Evolutionary conservation across 2,329 filamentous ascomycete species (phyloP).

Genomic region (Trichoderma aggressivum): DNA sequence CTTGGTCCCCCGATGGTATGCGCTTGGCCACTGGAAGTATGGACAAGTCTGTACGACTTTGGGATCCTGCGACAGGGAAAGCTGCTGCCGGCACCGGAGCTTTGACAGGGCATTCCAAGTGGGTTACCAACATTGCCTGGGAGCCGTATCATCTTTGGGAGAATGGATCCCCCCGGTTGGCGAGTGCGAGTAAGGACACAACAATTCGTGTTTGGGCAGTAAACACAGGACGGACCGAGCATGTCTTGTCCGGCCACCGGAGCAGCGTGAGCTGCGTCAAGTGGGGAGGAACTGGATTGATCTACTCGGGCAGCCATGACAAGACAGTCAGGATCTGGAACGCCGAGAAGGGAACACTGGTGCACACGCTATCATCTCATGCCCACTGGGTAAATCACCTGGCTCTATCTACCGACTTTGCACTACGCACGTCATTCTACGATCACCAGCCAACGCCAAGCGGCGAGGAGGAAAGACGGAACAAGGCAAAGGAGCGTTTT

Average conservation of each 20-base stretch:
- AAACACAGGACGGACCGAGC: constrained; percentile 72
- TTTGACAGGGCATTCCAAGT: constrained; percentile 83
- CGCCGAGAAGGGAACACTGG: constrained; percentile 69
- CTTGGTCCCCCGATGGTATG: constrained; percentile 79
- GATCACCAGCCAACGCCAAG: constrained; percentile 73
- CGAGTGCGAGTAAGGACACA: constrained; percentile 83
- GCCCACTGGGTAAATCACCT: constrained; percentile 96
- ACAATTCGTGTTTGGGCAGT: constrained; percentile 87
- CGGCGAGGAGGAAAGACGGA: constrained; percentile 65
- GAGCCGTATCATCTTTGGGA: constrained; percentile 86
- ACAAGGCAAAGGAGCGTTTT: constrained; percentile 77
- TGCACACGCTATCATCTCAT: constrained; percentile 77
- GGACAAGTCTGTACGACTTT: constrained; percentile 87
- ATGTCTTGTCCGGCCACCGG: constrained; percentile 84
- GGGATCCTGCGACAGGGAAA: constrained; percentile 80
- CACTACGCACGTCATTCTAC: constrained; percentile 78
- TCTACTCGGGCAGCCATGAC: constrained; percentile 86
- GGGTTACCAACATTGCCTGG: constrained; percentile 85
- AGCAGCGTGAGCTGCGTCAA: constrained; percentile 83
- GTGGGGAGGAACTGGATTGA: constrained; percentile 86
- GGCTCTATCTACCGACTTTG: constrained; percentile 88
- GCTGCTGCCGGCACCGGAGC: constrained; percentile 57
- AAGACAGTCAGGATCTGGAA: constrained; percentile 93
- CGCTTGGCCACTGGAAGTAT: constrained; percentile 86
- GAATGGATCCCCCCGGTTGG: constrained; percentile 71